A percentile compares a stretch with the other conserved stretches of the same genome.
Conservation (phyloP, 441 rosid species). For the Gossypium gossypioides region DNA sequence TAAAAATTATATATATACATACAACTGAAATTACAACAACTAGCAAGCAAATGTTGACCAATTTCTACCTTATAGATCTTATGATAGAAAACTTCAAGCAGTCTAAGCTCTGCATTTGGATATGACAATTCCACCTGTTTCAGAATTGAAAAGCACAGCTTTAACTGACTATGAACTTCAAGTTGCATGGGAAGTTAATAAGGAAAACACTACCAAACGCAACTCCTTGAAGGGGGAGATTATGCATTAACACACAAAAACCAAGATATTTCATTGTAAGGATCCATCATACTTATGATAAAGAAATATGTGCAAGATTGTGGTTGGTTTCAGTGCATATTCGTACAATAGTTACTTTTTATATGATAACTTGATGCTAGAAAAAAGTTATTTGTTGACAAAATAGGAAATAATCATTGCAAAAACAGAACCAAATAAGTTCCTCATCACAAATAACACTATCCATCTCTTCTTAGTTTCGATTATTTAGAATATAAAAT, state of each 20-base stretch:
- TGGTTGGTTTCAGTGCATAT: not conserved
- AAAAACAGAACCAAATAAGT: not conserved
- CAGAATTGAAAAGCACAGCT: not conserved
- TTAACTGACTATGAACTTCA: not conserved
- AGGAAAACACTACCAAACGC: not conserved
- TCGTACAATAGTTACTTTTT: not conserved
- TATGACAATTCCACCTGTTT: slow-evolving; percentile 60
- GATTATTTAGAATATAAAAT: not conserved
- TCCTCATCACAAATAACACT: not conserved
- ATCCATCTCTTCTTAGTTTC: not conserved
- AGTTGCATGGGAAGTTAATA: not conserved
- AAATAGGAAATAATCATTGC: not conserved
- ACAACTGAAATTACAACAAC: not conserved
- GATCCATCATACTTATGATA: not conserved
- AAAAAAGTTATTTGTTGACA: not conserved
- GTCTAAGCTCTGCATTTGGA: slow-evolving; percentile 54
- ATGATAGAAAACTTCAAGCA: slow-evolving; percentile 59
- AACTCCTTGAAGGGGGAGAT: not conserved
- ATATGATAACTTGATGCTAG: not conserved
- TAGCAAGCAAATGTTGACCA: not conserved
- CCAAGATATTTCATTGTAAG: not conserved
- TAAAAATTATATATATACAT: not conserved
- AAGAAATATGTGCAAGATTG: not conserved
- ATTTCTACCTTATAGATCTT: slow-evolving; percentile 55
- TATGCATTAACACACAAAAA: not conserved